Base-by-base conservation (phyloP, 2,329 filamentous ascomycete genomes). In the Pyrenochaeta sp. region DNA sequence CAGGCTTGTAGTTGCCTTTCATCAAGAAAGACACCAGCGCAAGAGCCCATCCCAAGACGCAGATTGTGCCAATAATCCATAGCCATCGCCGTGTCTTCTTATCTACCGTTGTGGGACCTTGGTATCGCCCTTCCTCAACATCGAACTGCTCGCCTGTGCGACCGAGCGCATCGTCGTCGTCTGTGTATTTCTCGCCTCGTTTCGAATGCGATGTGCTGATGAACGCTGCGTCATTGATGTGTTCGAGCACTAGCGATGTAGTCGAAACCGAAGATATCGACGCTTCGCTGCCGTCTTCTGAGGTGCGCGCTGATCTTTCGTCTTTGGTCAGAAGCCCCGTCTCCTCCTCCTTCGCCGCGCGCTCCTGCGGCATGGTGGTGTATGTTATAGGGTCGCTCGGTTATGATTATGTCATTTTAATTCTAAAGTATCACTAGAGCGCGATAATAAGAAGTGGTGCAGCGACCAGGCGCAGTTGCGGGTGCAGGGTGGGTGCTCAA, bases 221-320 rank as follows among this genome's bases (percentile, higher is more conserved):
- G 60, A 56, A 64, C 54, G 66, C 83, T 75, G 71, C 77, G 72
- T 91, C 88, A 68, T 86, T 85, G 65, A 94, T 84, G 62, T 90
- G 87, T 65, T 95, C 91, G 73, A 95, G 91, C 52, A 95, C 87
- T 13, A 95, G 83, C 68, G 91, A 94, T 3, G 90, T 93, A 10
- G 91, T 94, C 34, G 91, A 95, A n/a, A 88, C 88, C 40, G 90
- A 90, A n/a, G 90, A 91, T 45, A 86, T 77, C 3, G 91, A 92
- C 61, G 84, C 85, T 52, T 73, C 72, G 5, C 66, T 74, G 45
- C 70, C 69, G 61, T 76, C 76, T 60, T 76, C 71, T 56, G 76
- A 77, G 57, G 62, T 57, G 58, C 70, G 72, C 54, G 70, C 54
- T 39, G 70, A 58, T 48, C 61, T 59, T 52, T 77, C 70, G 37